Conservation (phyloP, 1,284 basidiomycete species). For the Ustilago crameri region DNA sequence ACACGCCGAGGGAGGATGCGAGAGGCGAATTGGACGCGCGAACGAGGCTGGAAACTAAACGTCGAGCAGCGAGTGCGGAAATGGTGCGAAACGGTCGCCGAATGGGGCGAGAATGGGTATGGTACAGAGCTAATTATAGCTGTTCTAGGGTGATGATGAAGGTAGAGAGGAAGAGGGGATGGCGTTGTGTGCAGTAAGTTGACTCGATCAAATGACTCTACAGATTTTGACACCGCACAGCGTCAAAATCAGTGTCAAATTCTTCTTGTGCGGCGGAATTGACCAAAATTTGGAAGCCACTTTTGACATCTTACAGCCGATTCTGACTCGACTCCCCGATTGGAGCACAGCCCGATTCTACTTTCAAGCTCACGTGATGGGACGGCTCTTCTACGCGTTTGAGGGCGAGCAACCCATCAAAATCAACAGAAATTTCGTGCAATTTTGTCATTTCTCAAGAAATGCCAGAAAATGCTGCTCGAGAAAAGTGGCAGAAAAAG, state of each 20-base stretch:
- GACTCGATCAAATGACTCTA: constrained; percentile 2
- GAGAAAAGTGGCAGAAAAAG: constrained; percentile 15
- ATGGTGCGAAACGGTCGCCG: constrained; percentile 19
- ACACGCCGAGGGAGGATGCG: constrained; percentile 2
- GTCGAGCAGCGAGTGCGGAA: constrained; percentile 25
- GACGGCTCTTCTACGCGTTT: constrained; percentile 15
- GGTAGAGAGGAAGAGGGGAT: background rate
- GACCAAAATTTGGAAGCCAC: constrained; percentile 13
- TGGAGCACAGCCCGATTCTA: background rate
- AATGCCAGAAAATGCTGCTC: background rate
- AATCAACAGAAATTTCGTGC: too few species aligned
- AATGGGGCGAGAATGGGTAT: too few species aligned
- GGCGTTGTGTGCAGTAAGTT: background rate
- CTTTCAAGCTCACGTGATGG: constrained; percentile 25
- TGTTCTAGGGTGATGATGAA: too few species aligned
- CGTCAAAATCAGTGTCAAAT: background rate
- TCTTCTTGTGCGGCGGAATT: too few species aligned
- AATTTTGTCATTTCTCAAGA: background rate
- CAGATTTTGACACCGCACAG: background rate
- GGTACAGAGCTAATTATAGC: background rate
- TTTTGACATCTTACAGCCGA: constrained; percentile 8
- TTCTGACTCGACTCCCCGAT: constrained; percentile 11
- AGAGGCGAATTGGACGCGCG: constrained; percentile 15
- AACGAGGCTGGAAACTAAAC: constrained; percentile 25
- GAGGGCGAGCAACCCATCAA: too few species aligned